A percentile compares a stretch with the other conserved stretches of the same genome.
phyloP scores from a whole-genome alignment of 768 basidiomycete species.

The Boletus patriciae region DNA sequence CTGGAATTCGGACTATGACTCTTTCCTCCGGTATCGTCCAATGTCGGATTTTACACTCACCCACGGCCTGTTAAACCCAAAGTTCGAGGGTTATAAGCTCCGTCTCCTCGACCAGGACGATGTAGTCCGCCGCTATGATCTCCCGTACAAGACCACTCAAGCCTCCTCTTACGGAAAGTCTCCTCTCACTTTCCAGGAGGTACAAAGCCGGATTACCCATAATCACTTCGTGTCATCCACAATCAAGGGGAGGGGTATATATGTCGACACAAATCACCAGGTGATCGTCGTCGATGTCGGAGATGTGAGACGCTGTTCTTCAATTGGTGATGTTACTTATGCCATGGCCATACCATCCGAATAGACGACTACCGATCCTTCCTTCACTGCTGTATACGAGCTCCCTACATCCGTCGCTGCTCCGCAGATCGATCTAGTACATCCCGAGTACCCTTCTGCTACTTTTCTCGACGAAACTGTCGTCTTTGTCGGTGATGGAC shows the following conservation, averaged over 20 bases:
- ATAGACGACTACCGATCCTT: conserved; percentile 53
- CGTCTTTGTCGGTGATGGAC: conserved; percentile 66
- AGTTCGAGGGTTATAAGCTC: conserved; percentile 84
- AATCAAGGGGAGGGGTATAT: conserved; percentile 51
- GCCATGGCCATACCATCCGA: conserved; percentile 25
- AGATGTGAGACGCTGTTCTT: conserved; percentile 46
- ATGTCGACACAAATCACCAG: conserved; percentile 63
- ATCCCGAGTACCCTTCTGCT: conserved; percentile 75
- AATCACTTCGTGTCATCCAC: conserved; percentile 67
- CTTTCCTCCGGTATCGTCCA: background rate
- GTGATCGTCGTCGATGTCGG: conserved; percentile 60
- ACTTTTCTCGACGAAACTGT: conserved; percentile 51
- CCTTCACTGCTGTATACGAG: conserved; percentile 57
- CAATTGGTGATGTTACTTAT: conserved; percentile 1
- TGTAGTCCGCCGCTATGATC: conserved; percentile 49
- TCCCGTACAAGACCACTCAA: conserved; percentile 48
- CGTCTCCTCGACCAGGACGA: conserved; percentile 60
- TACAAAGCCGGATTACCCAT: conserved; percentile 80
- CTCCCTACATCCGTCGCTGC: conserved; percentile 55
- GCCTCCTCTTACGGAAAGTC: conserved; percentile 57
- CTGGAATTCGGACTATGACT: background rate
- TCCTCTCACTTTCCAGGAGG: conserved; percentile 74
- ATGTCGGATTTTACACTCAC: conserved; percentile 46
- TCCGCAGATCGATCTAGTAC: conserved; percentile 39
- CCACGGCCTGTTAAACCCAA: conserved; percentile 67